phyloP scores from a whole-genome alignment of 1,284 basidiomycete species.

The Puccinia novopanici region DNA sequence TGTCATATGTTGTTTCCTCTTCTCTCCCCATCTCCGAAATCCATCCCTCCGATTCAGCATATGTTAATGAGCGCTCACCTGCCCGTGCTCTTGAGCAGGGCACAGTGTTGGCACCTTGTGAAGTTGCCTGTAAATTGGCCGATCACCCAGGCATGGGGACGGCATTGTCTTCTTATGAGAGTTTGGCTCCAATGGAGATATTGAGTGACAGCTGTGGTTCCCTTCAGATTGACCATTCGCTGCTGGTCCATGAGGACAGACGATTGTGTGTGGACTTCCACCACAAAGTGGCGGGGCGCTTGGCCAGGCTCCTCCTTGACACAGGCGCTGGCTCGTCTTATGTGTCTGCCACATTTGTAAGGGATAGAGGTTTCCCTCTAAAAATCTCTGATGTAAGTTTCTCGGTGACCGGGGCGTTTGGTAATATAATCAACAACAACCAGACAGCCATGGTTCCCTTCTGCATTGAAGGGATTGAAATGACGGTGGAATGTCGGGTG shows the following conservation, averaged over 20 bases:
- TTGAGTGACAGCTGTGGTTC: background rate
- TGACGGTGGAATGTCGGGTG: too few relatives aligned
- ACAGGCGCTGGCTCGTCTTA: too few relatives aligned
- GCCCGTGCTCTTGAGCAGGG: background rate
- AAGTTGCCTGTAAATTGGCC: background rate
- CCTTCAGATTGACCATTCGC: background rate
- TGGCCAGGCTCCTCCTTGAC: too few relatives aligned
- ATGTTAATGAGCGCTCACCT: background rate
- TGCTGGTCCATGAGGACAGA: too few relatives aligned
- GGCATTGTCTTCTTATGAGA: background rate
- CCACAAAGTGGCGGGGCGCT: too few relatives aligned
- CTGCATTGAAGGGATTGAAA: too few relatives aligned
- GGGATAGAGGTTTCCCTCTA: too few relatives aligned
- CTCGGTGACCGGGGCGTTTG: background rate
- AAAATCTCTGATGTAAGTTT: background rate
- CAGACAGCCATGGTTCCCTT: too few relatives aligned
- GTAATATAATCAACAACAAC: background rate
- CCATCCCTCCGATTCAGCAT: background rate
- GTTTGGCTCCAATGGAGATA: background rate
- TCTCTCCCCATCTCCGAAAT: background rate
- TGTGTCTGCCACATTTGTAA: too few relatives aligned
- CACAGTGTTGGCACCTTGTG: background rate
- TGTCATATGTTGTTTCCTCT: background rate
- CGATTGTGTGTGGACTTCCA: too few relatives aligned
- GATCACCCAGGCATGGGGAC: constrained; percentile 10